These are phyloP conservation scores for Gonium pectorale DNA, from an alignment of 139 green algal genomes.

Conservation along the genomic window DNA sequence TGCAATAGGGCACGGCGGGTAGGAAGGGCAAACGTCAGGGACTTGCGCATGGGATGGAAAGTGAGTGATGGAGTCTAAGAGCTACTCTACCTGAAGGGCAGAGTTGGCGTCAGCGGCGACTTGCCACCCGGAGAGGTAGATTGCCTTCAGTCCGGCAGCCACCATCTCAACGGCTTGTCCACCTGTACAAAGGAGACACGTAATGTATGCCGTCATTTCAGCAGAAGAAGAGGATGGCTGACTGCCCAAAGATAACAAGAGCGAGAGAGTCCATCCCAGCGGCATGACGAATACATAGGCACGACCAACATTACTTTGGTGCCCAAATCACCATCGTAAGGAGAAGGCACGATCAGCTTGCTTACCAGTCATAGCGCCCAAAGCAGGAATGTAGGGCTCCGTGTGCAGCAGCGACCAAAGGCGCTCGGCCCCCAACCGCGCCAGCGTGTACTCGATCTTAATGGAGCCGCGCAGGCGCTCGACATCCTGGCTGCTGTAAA, in stretches of 20 bases:
- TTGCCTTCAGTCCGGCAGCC: conserved; percentile 83
- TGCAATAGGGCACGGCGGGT: too few relatives aligned
- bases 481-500: conserved; percentile 72
- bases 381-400: conserved; percentile 79
- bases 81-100: conserved; percentile 47
- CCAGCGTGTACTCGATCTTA: conserved; percentile 81
- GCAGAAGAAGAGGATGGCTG: too few relatives aligned
- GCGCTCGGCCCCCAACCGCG: conserved; percentile 73
- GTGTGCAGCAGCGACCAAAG: conserved; percentile 83
- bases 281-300: too few relatives aligned
- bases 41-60: too few relatives aligned
- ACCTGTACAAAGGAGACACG: conserved; percentile 53
- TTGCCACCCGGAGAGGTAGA: conserved; percentile 94
- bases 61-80: too few relatives aligned
- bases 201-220: too few relatives aligned
- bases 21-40: too few relatives aligned
- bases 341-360: too few relatives aligned
- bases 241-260: too few relatives aligned
- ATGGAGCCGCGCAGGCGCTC: conserved; percentile 76
- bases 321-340: too few relatives aligned
- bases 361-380: conserved; percentile 81
- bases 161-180: conserved; percentile 72
- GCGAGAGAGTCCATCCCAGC: too few relatives aligned
- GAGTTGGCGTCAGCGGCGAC: conserved; percentile 86
- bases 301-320: too few relatives aligned